Conservation (phyloP, 345 rosid species). For the Brassica nigra region DNA sequence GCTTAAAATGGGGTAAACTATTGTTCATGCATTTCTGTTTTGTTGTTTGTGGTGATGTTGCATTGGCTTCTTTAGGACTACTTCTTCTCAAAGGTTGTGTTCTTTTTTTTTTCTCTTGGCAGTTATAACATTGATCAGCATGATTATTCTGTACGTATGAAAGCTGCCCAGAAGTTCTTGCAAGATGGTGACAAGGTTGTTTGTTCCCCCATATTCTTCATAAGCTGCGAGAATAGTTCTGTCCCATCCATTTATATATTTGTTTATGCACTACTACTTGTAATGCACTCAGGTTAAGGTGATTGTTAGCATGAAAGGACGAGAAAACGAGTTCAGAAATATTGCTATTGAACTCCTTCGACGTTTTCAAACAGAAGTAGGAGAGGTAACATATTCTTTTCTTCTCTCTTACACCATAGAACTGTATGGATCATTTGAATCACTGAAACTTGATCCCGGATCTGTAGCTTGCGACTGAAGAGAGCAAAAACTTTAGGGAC, state of each 20-base stretch:
- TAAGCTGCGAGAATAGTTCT: not conserved
- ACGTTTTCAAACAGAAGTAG: conserved; percentile 83
- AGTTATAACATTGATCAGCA: conserved; percentile 94
- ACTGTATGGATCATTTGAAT: conserved; percentile 10
- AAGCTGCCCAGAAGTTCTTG: conserved; percentile 80
- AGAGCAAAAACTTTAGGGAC: conserved; percentile 76
- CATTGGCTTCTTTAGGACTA: not conserved
- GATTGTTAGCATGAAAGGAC: conserved; percentile 88
- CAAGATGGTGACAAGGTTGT: conserved; percentile 93
- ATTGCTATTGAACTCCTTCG: conserved; percentile 81
- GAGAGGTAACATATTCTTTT: conserved; percentile 61
- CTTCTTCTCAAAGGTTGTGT: not conserved
- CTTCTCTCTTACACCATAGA: not conserved
- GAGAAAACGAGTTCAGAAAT: conserved; percentile 88
- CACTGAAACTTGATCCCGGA: not conserved
- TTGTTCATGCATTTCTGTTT: not conserved
- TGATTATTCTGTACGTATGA: conserved; percentile 85
- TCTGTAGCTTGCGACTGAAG: conserved; percentile 86
- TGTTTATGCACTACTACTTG: conserved; percentile 18
- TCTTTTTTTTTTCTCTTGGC: conserved; percentile 18
- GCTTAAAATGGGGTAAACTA: conserved; percentile 86
- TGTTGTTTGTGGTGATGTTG: conserved; percentile 1
- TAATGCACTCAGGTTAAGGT: conserved; percentile 73
- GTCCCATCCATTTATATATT: not conserved
- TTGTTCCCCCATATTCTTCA: conserved; percentile 14